Base-by-base conservation (phyloP, 1,284 basidiomycete species). In the Melampsora larici-populina region DNA sequence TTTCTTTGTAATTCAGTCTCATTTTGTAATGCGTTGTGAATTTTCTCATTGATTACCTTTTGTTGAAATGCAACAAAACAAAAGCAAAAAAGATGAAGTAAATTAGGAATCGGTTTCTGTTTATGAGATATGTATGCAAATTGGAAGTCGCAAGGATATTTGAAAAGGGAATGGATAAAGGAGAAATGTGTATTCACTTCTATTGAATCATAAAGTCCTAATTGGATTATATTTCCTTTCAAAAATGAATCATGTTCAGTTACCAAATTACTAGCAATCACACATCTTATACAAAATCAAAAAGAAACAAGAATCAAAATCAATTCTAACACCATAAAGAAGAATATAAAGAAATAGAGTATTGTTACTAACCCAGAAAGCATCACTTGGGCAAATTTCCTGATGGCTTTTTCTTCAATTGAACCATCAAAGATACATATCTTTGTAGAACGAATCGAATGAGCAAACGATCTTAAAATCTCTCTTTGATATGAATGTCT, bases 361-460 rank as follows among this genome's bases (percentile, higher is more conserved):
- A n/a, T n/a, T n/a, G n/a, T n/a, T n/a, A n/a, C n/a, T n/a, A n/a
- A 55, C 51, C 51, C 51, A 55, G 51, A 55, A 24, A 55, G 51
- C 51, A 55, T 55, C 51, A 24, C 51, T 55, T 55, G 51, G 13
- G 18, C 24, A 15, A 55, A 55, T 24, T 55, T 55, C 24, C 51
- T 4, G 51, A 55, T 55, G 5, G 51, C 3, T 24, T 55, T 55
- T 24, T 55, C 51, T 55, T 55, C 51, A 55, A 55, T 55, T 15
- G 51, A 55, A 4, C 51, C 51, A 55, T 55, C 51, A 55, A 55
- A 55, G 18, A 55, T 24, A 24, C 51, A 55, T 3, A 55, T 24
- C 51, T 55, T 3, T 4, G 51, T 24, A 3, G 51, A 55, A 18
- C 51, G 17, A 24, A 55, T 18, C 3, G 51, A 55, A 24, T 55